These are phyloP conservation scores for Nepenthes gracilis DNA, from an alignment of 148 eudicot species.

Conservation along the genomic window DNA sequence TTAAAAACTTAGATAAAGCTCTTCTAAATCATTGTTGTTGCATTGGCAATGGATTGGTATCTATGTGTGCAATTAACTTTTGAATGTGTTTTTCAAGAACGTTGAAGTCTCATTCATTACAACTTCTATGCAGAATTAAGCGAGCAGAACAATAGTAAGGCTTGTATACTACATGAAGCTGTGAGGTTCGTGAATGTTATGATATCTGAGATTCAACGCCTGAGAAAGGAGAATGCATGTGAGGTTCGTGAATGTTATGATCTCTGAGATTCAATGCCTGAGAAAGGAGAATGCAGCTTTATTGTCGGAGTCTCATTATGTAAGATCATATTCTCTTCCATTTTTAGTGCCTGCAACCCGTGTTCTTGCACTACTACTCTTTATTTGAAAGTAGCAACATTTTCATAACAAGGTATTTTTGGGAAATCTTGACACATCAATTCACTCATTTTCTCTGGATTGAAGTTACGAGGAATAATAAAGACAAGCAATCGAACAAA, in stretches of 20 bases:
- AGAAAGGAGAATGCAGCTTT: conserved; percentile 58
- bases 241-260: conserved; percentile 42
- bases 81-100: neutral
- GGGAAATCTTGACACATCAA: too few relatives aligned
- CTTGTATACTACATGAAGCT: conserved; percentile 53
- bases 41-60: neutral
- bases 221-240: conserved; percentile 49
- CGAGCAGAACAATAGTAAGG: conserved; percentile 63
- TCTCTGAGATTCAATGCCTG: conserved; percentile 47
- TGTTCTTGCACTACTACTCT: neutral
- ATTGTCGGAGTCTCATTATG: conserved; percentile 74
- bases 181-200: conserved; percentile 46
- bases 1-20: too few relatives aligned
- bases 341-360: neutral
- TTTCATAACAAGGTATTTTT: too few relatives aligned
- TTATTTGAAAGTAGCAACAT: neutral
- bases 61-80: neutral
- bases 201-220: conserved; percentile 42
- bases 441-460: too few relatives aligned
- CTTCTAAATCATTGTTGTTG: neutral
- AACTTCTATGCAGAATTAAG: conserved; percentile 37
- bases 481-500: too few relatives aligned
- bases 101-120: neutral
- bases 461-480: too few relatives aligned
- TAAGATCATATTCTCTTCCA: conserved; percentile 17